Evolutionary conservation across 352 stramenopile species (phyloP).

Genomic region (Paralagenidium karlingii): DNA sequence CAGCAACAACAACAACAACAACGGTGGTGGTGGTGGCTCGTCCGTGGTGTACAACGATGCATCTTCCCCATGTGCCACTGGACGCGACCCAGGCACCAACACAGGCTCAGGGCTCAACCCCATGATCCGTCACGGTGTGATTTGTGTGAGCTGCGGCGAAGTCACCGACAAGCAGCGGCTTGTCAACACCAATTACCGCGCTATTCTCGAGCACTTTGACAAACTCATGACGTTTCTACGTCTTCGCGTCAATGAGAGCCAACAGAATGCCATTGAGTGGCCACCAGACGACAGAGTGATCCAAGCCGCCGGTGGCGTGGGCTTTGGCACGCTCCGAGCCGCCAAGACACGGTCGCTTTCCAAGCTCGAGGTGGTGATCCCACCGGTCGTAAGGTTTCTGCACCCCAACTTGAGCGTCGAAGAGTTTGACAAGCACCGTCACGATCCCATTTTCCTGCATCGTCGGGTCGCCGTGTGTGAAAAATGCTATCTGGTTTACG

Average conservation of each 20-base stretch:
- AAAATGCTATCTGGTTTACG: constrained; percentile 89
- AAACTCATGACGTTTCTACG: constrained; percentile 69
- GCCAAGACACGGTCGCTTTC: constrained; percentile 1
- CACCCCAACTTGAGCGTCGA: constrained; percentile 76
- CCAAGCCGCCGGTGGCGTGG: constrained; percentile 81
- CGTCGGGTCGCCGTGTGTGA: constrained; percentile 89
- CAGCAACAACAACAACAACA: too few relatives aligned
- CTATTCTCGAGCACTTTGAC: constrained; percentile 89
- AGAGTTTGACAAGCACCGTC: constrained; percentile 81
- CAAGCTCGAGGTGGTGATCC: constrained; percentile 57
- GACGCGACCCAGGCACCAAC: too few relatives aligned
- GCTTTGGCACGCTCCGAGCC: constrained; percentile 75
- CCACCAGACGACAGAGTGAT: constrained; percentile 82
- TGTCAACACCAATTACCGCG: constrained; percentile 88
- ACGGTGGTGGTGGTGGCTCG: too few relatives aligned
- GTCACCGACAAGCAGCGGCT: constrained; percentile 54
- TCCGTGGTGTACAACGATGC: too few relatives aligned
- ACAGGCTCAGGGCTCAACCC: constrained; percentile 10
- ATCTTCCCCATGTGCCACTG: too few relatives aligned
- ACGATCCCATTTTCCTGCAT: constrained; percentile 91
- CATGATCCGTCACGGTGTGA: constrained; percentile 9
- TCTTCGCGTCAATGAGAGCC: constrained; percentile 21
- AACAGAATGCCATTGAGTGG: constrained; percentile 67
- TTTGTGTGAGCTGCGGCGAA: constrained; percentile 80
- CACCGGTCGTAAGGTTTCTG: constrained; percentile 85